Evolutionary conservation across 345 rosid genomes (phyloP), one percentile per base, ranked within the genome.

Genomic region (Gossypium longicalyx): DNA sequence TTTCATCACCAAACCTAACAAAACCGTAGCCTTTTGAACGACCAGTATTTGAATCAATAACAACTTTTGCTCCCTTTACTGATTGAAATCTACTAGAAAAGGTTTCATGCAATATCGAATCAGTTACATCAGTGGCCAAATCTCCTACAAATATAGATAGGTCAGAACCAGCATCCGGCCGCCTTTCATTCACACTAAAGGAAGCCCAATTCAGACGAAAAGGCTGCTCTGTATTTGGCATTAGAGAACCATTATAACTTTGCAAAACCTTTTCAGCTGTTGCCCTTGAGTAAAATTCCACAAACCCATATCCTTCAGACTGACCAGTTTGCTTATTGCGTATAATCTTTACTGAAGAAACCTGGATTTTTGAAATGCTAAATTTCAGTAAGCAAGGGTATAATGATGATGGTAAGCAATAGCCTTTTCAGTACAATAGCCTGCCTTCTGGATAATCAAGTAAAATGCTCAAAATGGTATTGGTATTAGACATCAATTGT

Each of bases 141-240:
- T 94, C 98, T 53, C 98, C 98, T 22, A 94, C 98, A 84, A 92
- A 94, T 65, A 91, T 81, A 2, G 98, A 94, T n/a, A 89, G 89
- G 77, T 94, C 98, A 23, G 93, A 88, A 81, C 89, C 89, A 27
- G 82, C 41, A 6, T 94, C 98, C 0, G 89, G 70, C 80, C 91
- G 89, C 74, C 89, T 91, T 22, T 92, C 94, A 79, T 88, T 92
- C 9, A 90, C 86, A 60, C 92, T 87, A 78, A 92, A 92, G 74
- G 93, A 84, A 52, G 98, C 98, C 98, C 98, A 94, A 83, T 94
- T 94, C 61, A 92, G 83, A 66, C 98, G 96, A 85, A 94, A 94
- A 17, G 88, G 87, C 63, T 91, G 98, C 12, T 94, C 97, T 0
- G 96, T 76, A 78, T 91, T 91, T 60, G 98, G 98, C 98, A 94